Base-by-base conservation (phyloP, 805 yeast species). In the Lipomyces chichibuensis region DNA sequence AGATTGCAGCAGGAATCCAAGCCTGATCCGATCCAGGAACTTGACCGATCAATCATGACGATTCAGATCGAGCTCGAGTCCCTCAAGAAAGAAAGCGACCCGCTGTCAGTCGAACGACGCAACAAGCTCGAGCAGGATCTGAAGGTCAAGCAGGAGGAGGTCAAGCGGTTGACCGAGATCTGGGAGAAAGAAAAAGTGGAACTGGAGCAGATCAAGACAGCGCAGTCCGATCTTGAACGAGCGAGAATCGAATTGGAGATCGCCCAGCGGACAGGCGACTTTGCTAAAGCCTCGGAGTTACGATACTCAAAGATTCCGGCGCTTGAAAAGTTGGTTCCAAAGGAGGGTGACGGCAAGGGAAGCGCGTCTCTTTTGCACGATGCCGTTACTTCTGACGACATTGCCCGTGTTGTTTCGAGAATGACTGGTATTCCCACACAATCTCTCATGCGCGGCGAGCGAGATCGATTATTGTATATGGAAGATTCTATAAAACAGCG, bases 361-460 rank as follows among this genome's bases (percentile, higher is more conserved):
- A 32, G 27, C 6, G 29, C 73, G 7, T 73, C 80, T 0, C 79
- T 91, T 64, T 80, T 91, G 23, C 98, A 94, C 78, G 99, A 95
- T 72, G 87, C 97, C 0, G 98, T 94, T 3, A 90, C 97, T 0
- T 85, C 97, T 1, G 97, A 93, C 71, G 99, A 94, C 78, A 95
- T 94, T 72, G 96, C 98, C 0, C 84, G 87, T 68, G 99, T 94
- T 6, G 90, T 94, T 13, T 89, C 97, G 14, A 88, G 92, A 71
- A 92, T 95, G 89, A 94, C 99, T 0, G 98, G 98, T 51, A 92
- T 94, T 56, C 99, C 99, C 6, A 91, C 91, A 29, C 91, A 88
- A 72, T 90, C 92, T 39, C 86, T 94, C 72, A 84, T 95, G 88
- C 90, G 90, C 77, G 98, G 98, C 59, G 99, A 94, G 76, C 92